phyloP scores from a whole-genome alignment of 2,329 filamentous ascomycete genomes.

The Geosmithia putterillii region DNA sequence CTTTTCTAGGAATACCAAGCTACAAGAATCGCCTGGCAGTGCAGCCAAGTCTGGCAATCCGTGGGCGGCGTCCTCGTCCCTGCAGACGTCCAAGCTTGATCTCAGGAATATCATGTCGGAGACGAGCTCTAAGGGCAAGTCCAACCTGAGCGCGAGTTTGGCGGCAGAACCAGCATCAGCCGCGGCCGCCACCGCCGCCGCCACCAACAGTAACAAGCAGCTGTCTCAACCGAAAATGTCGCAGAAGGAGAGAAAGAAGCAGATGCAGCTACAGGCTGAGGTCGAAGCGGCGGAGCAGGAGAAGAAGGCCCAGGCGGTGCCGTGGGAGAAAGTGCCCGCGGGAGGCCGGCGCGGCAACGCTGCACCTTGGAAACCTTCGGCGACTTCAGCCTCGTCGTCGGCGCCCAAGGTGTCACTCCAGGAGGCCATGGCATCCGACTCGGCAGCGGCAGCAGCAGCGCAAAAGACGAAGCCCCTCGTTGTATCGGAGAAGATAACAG shows the following conservation, averaged over 20 bases:
- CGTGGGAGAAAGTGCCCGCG: conserved; percentile 29
- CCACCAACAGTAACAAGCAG: conserved; percentile 14
- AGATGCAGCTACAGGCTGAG: conserved; percentile 54
- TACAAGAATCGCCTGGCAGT: not conserved
- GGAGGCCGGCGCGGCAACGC: conserved; percentile 19
- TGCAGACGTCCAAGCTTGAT: conserved; percentile 54
- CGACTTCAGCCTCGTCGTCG: not conserved
- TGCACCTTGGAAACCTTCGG: not conserved
- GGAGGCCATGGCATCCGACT: conserved; percentile 27
- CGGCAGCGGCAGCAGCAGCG: conserved; percentile 6
- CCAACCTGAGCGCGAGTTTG: conserved; percentile 40
- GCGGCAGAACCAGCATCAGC: conserved; percentile 29
- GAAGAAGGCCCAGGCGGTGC: conserved; percentile 16
- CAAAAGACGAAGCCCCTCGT: conserved; percentile 26
- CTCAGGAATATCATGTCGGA: conserved; percentile 66
- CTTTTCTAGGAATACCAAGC: not conserved
- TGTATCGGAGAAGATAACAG: conserved; percentile 25
- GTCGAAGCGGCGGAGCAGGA: conserved; percentile 25
- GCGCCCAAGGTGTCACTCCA: conserved; percentile 37
- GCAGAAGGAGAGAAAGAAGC: conserved; percentile 83
- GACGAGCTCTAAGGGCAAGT: conserved; percentile 33
- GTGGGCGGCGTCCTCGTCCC: conserved; percentile 31
- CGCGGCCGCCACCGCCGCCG: conserved; percentile 12
- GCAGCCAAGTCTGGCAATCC: conserved; percentile 20
- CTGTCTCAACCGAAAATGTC: conserved; percentile 51